These are phyloP conservation scores for Mortierella sp. DNA, from an alignment of 371 early-diverging fungal genomes.

Conservation along the genomic window DNA sequence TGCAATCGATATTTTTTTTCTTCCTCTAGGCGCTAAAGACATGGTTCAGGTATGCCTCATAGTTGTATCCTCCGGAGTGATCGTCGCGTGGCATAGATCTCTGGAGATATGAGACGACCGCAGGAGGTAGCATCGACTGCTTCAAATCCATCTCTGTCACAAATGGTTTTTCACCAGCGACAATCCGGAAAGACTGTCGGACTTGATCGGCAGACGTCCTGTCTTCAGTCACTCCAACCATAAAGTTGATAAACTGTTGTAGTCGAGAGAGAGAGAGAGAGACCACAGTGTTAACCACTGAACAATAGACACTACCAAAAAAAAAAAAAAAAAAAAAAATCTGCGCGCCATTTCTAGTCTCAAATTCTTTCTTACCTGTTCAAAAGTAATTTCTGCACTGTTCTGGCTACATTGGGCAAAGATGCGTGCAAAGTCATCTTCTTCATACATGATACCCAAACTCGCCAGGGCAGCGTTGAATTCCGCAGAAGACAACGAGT, in stretches of 20 bases:
- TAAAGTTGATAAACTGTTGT: slow-evolving; percentile 79
- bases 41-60: slow-evolving; percentile 69
- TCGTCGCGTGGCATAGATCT: slow-evolving; percentile 73
- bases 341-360: no score
- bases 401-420: slow-evolving; percentile 75
- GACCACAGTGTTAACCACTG: no score
- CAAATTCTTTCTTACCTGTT: slow-evolving; percentile 64
- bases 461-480: slow-evolving; percentile 89
- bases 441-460: slow-evolving; percentile 79
- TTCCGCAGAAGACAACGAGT: slow-evolving; percentile 79
- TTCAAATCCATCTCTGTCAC: slow-evolving; percentile 79
- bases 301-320: no score
- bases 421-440: slow-evolving; percentile 77
- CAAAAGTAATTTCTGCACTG: slow-evolving; percentile 76
- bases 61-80: slow-evolving; percentile 74
- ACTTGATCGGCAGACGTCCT: slow-evolving; percentile 91
- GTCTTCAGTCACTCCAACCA: slow-evolving; percentile 92
- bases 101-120: slow-evolving; percentile 78
- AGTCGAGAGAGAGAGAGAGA: background rate
- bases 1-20: background rate
- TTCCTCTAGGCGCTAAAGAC: slow-evolving; percentile 61
- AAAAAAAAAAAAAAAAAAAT: background rate
- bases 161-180: slow-evolving; percentile 87
- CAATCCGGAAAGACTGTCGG: slow-evolving; percentile 82
- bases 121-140: slow-evolving; percentile 71